A percentile compares a stretch with the other conserved stretches of the same genome.
These are phyloP conservation scores for Brassica napus DNA, from an alignment of 345 rosid genomes.

Conservation along the genomic window DNA sequence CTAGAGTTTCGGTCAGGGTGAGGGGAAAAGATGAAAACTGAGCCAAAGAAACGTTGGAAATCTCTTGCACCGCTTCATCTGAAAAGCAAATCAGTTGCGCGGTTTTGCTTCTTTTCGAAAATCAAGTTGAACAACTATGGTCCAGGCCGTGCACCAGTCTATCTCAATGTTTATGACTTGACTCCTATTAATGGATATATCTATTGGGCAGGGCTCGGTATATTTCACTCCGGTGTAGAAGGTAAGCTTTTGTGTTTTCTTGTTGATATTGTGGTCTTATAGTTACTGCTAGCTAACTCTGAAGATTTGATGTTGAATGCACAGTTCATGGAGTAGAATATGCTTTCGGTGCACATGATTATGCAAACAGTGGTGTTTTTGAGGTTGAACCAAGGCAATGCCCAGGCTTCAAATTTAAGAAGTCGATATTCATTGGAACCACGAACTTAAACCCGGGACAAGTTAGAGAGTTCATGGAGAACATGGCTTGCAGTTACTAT, in stretches of 20 bases:
- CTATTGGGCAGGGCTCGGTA: constrained; percentile 96
- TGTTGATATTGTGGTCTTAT: constrained; percentile 6
- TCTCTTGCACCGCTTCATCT: constrained; percentile 53
- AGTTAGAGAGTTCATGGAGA: constrained; percentile 88
- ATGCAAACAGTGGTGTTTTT: constrained; percentile 83
- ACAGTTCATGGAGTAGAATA: constrained; percentile 93
- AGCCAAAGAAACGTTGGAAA: constrained; percentile 65
- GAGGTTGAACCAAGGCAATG: constrained; percentile 94
- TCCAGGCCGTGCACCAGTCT: constrained; percentile 77
- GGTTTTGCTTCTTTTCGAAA: constrained; percentile 77
- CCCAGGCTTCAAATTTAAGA: constrained; percentile 96
- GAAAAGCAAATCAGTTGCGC: constrained; percentile 62
- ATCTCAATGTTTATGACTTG: constrained; percentile 91
- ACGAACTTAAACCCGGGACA: constrained; percentile 76
- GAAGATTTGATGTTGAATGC: background rate
- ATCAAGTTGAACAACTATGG: constrained; percentile 56
- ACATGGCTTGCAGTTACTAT: constrained; percentile 62
- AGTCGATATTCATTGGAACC: constrained; percentile 81
- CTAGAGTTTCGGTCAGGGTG: constrained; percentile 18
- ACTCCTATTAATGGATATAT: constrained; percentile 86
- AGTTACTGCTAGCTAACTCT: constrained; percentile 19
- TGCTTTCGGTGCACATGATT: constrained; percentile 97
- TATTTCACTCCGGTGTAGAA: constrained; percentile 97
- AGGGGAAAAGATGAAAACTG: constrained; percentile 62
- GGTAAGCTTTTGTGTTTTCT: constrained; percentile 50